These are phyloP conservation scores for Naganishia cerealis DNA, from an alignment of 1,284 basidiomycete genomes.

Conservation along the genomic window DNA sequence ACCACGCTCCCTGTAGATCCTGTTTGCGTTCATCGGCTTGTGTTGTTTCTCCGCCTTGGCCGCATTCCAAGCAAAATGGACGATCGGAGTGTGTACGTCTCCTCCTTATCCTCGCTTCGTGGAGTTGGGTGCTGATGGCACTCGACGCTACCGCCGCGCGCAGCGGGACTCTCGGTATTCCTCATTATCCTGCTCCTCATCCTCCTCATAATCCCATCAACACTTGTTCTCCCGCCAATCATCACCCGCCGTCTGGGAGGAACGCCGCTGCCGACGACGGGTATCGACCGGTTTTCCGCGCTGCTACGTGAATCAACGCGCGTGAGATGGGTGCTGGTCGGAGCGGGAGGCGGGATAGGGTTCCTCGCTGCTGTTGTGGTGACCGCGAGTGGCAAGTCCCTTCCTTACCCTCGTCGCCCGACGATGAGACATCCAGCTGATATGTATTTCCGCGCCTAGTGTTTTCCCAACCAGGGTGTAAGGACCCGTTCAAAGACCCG, in stretches of 20 bases:
- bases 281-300: not conserved
- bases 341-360: slow-evolving; percentile 64
- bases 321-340: slow-evolving; percentile 74
- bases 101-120: not conserved
- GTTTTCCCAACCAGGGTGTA: slow-evolving; percentile 74
- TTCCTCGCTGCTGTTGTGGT: slow-evolving; percentile 68
- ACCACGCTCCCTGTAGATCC: slow-evolving; percentile 58
- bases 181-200: slow-evolving; percentile 81
- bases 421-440: not conserved
- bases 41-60: slow-evolving; percentile 83
- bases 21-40: slow-evolving; percentile 86
- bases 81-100: slow-evolving; percentile 75
- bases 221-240: slow-evolving; percentile 74
- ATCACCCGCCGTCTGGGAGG: slow-evolving; percentile 62
- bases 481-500: slow-evolving; percentile 71
- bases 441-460: slow-evolving; percentile 33
- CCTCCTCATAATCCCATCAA: slow-evolving; percentile 65
- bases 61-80: slow-evolving; percentile 76
- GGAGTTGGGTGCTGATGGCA: slow-evolving; percentile 30
- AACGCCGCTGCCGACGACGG: slow-evolving; percentile 64
- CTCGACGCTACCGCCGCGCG: not conserved
- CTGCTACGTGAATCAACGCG: slow-evolving; percentile 63
- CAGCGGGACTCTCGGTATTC: slow-evolving; percentile 80
- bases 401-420: slow-evolving; percentile 12
- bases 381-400: slow-evolving; percentile 42